phyloP scores from a whole-genome alignment of 345 rosid species.

The Citrus inodora region DNA sequence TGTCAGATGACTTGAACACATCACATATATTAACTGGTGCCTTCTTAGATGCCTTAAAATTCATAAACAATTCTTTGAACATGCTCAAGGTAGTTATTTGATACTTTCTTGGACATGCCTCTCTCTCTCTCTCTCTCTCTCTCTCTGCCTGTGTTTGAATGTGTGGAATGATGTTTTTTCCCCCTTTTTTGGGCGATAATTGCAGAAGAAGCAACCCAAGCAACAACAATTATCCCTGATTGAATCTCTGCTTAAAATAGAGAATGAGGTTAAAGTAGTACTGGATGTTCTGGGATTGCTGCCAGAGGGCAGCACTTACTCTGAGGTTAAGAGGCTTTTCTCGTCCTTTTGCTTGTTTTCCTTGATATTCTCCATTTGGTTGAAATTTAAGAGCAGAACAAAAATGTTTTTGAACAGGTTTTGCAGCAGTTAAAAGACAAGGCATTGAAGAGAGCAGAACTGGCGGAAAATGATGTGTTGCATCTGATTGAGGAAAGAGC shows the following conservation, averaged over 20 bases:
- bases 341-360: not conserved
- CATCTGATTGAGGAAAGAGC: slow-evolving; percentile 56
- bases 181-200: not conserved
- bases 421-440: slow-evolving; percentile 39
- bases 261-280: slow-evolving; percentile 53
- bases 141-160: no score
- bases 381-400: not conserved
- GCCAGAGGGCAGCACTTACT: slow-evolving; percentile 37
- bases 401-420: slow-evolving; percentile 26
- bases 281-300: slow-evolving; percentile 62
- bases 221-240: slow-evolving; percentile 50
- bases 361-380: not conserved
- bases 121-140: no score
- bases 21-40: no score
- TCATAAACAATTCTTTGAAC: no score
- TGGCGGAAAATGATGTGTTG: slow-evolving; percentile 52
- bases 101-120: no score
- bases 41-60: no score
- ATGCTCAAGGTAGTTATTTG: no score
- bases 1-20: no score
- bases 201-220: slow-evolving; percentile 75
- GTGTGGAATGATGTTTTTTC: no score
- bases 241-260: slow-evolving; percentile 55
- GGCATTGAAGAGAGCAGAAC: slow-evolving; percentile 40
- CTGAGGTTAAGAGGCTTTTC: slow-evolving; percentile 35